phyloP scores from a whole-genome alignment of 208 protist species.

The Acanthamoeba triangularis region DNA sequence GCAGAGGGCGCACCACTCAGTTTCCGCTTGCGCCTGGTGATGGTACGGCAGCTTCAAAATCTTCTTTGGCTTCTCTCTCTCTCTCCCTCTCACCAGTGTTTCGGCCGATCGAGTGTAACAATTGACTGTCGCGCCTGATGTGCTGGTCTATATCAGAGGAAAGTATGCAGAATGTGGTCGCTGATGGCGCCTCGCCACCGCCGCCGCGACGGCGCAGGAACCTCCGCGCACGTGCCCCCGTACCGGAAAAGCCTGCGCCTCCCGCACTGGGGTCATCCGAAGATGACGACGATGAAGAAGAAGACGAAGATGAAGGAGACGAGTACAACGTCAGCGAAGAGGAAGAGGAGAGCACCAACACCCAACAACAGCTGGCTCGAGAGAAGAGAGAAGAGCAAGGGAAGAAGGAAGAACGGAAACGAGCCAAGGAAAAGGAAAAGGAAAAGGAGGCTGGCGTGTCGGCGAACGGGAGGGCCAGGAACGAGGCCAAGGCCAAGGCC shows the following conservation, averaged over 20 bases:
- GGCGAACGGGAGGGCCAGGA: background rate
- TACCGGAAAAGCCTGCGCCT: background rate
- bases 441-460: background rate
- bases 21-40: background rate
- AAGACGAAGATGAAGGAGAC: conserved; percentile 28
- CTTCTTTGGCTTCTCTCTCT: background rate
- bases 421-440: background rate
- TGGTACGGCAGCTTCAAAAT: background rate
- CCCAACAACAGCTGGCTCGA: background rate
- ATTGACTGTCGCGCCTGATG: background rate
- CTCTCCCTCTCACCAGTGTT: background rate
- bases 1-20: background rate
- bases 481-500: background rate
- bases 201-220: background rate
- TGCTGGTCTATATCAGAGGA: background rate
- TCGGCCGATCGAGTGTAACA: background rate
- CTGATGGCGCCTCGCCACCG: background rate
- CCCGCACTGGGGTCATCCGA: background rate
- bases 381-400: background rate
- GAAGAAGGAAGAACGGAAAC: background rate
- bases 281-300: background rate
- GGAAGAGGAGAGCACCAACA: background rate
- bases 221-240: background rate
- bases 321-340: conserved; percentile 27
- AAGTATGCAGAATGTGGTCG: background rate